These are phyloP conservation scores for Populus hybrid DNA, from an alignment of 441 rosid species.

Conservation along the genomic window DNA sequence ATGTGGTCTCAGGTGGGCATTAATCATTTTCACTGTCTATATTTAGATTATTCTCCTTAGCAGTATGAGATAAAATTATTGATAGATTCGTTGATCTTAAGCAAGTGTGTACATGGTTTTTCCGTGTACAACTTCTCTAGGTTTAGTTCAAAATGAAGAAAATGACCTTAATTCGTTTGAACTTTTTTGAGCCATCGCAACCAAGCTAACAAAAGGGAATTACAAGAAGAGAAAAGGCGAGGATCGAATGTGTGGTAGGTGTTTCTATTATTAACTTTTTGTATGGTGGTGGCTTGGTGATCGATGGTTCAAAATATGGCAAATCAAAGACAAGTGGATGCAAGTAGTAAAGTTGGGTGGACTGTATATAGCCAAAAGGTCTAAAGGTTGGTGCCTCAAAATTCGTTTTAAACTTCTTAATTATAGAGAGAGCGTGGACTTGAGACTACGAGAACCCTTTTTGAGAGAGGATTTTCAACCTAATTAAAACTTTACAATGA, in stretches of 20 bases:
- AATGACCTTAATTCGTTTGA: background rate
- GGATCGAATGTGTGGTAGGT: background rate
- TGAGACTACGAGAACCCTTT: background rate
- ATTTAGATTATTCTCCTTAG: background rate
- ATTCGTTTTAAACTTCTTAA: background rate
- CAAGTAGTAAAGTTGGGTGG: background rate
- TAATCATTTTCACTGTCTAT: background rate
- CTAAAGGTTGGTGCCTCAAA: constrained; percentile 1
- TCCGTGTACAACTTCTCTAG: constrained; percentile 27
- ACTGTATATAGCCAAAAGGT: background rate
- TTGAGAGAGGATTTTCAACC: background rate
- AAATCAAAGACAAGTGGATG: background rate
- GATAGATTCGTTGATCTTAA: background rate
- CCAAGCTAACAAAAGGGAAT: background rate
- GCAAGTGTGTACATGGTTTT: background rate
- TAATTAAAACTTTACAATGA: background rate
- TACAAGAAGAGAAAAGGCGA: background rate
- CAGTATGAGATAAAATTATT: background rate
- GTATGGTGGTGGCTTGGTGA: background rate
- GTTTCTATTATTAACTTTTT: background rate
- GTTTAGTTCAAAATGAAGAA: constrained; percentile 1
- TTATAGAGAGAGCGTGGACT: background rate
- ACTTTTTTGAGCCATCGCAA: background rate
- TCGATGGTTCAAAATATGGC: background rate
- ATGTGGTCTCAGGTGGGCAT: background rate